Evolutionary conservation across 176 grass and related monocot genomes (phyloP).

Genomic region (Oryza australiensis): DNA sequence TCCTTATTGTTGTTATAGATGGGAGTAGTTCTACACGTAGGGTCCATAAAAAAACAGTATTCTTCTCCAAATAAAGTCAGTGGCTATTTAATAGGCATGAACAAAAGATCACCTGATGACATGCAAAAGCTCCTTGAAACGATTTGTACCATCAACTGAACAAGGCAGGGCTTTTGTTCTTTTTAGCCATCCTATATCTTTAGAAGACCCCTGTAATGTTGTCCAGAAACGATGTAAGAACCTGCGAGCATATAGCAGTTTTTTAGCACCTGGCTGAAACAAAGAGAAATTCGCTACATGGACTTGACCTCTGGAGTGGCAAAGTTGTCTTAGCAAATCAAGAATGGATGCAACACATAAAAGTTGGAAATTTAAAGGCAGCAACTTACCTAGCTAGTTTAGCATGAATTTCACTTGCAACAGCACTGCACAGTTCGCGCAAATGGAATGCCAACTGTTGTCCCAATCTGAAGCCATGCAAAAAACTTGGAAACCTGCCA

Average conservation of each 20-base stretch:
- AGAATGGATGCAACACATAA: neutral
- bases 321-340: slow-evolving; percentile 4
- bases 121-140: slow-evolving; percentile 67
- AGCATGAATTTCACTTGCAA: slow-evolving; percentile 27
- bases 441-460: slow-evolving; percentile 50
- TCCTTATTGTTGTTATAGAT: neutral
- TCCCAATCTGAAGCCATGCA: slow-evolving; percentile 41
- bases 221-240: slow-evolving; percentile 60
- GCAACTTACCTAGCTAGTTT: slow-evolving; percentile 42
- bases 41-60: neutral
- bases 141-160: slow-evolving; percentile 64
- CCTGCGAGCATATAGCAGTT: slow-evolving; percentile 42
- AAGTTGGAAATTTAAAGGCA: neutral
- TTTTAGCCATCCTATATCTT: slow-evolving; percentile 92
- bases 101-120: slow-evolving; percentile 57
- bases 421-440: slow-evolving; percentile 34
- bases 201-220: slow-evolving; percentile 76
- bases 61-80: neutral
- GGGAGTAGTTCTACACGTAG: neutral
- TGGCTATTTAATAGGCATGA: neutral
- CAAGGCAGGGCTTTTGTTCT: slow-evolving; percentile 48
- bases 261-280: slow-evolving; percentile 8
- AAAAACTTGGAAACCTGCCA: slow-evolving; percentile 25
- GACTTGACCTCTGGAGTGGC: slow-evolving; percentile 5
- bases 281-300: neutral